These are phyloP conservation scores for Starmerella tilneyi DNA, from an alignment of 805 yeast species.

Conservation along the genomic window DNA sequence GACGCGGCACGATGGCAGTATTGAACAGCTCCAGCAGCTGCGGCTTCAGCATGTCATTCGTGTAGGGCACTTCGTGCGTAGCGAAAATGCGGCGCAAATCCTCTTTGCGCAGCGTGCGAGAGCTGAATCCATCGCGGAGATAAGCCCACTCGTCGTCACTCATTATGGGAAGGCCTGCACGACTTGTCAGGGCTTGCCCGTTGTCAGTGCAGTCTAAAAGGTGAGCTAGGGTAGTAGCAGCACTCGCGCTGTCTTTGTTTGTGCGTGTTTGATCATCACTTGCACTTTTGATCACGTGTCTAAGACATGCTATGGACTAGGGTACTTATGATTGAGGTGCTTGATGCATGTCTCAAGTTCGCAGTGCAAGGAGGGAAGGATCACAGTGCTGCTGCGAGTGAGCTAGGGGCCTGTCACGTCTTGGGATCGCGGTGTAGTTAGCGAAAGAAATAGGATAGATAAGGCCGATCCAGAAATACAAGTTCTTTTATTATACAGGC, in stretches of 20 bases:
- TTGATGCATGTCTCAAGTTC: too few species aligned
- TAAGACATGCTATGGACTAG: too few species aligned
- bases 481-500: too few species aligned
- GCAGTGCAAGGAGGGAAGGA: too few species aligned
- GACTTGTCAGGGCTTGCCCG: not conserved
- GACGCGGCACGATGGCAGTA: conserved; percentile 42
- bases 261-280: conserved; percentile 4
- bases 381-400: too few species aligned
- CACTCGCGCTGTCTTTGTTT: not conserved
- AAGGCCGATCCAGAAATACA: too few species aligned
- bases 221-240: not conserved
- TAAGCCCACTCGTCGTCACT: conserved; percentile 22
- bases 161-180: conserved; percentile 6
- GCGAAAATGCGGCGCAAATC: conserved; percentile 57
- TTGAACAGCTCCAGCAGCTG: conserved; percentile 53
- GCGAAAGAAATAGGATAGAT: too few species aligned
- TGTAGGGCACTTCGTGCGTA: conserved; percentile 51
- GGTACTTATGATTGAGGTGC: too few species aligned
- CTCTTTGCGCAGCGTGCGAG: conserved; percentile 53
- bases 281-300: not conserved
- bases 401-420: too few species aligned
- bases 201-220: not conserved
- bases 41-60: conserved; percentile 57
- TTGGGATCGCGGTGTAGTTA: too few species aligned
- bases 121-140: conserved; percentile 48